Evolutionary conservation across 805 yeast genomes (phyloP).

Genomic region (Metschnikowia drakensbergensis): DNA sequence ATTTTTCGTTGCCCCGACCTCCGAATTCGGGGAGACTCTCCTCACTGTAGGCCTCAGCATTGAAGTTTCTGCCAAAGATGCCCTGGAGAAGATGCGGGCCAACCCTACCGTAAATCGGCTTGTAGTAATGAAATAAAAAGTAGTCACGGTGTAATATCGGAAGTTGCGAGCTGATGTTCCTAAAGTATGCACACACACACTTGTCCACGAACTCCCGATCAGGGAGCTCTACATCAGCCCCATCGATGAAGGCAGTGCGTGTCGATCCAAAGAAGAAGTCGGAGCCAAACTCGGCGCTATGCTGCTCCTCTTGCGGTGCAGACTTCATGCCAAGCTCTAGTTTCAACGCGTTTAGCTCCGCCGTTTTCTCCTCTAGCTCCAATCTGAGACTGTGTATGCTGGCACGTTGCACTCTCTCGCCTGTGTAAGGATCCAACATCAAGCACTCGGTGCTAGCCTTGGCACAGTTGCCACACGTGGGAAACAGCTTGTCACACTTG

Average conservation of each 20-base stretch:
- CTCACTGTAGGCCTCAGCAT: neutral
- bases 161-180: conserved; percentile 11
- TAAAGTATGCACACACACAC: conserved; percentile 11
- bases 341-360: conserved; percentile 7
- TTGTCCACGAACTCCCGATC: conserved; percentile 8
- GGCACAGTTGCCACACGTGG: conserved; percentile 16
- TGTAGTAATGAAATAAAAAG: conserved; percentile 13
- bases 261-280: neutral
- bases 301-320: neutral
- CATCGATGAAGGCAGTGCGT: neutral
- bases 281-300: neutral
- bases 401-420: conserved; percentile 13
- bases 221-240: conserved; percentile 7
- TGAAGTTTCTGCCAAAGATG: conserved; percentile 5
- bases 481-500: conserved; percentile 17
- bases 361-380: conserved; percentile 8
- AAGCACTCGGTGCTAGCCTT: conserved; percentile 14
- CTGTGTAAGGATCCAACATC: conserved; percentile 14
- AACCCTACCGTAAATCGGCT: conserved; percentile 14
- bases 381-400: conserved; percentile 11
- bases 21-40: neutral
- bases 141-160: conserved; percentile 18
- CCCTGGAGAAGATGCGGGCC: neutral
- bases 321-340: conserved; percentile 1
- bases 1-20: conserved; percentile 3